phyloP scores from a whole-genome alignment of 495 filamentous ascomycete species.

The Mytilinidion resinicola region DNA sequence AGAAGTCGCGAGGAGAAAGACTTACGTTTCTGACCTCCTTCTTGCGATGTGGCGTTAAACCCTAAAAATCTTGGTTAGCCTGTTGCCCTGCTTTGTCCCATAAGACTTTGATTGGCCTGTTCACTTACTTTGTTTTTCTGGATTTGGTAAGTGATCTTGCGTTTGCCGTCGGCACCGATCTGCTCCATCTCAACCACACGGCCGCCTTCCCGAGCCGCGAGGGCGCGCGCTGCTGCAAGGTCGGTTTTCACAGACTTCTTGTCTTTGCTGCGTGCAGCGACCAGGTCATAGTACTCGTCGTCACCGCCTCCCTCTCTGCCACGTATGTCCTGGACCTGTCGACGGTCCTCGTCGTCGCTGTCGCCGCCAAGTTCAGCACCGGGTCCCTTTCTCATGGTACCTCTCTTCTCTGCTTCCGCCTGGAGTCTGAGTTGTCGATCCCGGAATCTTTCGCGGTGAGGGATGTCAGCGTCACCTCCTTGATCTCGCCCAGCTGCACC shows the following conservation, averaged over 20 bases:
- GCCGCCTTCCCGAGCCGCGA: constrained; percentile 50
- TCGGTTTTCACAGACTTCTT: constrained; percentile 72
- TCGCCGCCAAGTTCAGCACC: constrained; percentile 54
- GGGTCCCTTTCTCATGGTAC: constrained; percentile 49
- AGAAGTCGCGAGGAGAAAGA: too few species aligned
- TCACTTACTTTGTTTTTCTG: constrained; percentile 99
- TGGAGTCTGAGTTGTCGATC: constrained; percentile 82
- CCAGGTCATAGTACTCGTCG: constrained; percentile 84
- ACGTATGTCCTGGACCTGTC: constrained; percentile 43
- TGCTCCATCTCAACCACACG: constrained; percentile 56
- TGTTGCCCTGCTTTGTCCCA: too few species aligned
- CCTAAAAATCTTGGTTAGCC: too few species aligned
- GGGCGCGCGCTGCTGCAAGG: constrained; percentile 44
- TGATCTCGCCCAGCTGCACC: constrained; percentile 71
- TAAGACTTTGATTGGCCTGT: too few species aligned
- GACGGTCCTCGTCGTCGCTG: constrained; percentile 57
- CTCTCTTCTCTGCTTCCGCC: constrained; percentile 76
- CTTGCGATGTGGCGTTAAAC: constrained; percentile 76
- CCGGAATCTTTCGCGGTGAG: constrained; percentile 76
- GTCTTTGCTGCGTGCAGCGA: constrained; percentile 59
- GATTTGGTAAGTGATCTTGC: constrained; percentile 84
- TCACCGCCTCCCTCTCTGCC: constrained; percentile 43
- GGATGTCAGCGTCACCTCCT: constrained; percentile 88
- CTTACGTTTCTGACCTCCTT: constrained; percentile 75
- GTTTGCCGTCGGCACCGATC: constrained; percentile 69